Evolutionary conservation across 805 yeast genomes (phyloP), one percentile per base, ranked within the genome.

Genomic region (Ogataea sp.): DNA sequence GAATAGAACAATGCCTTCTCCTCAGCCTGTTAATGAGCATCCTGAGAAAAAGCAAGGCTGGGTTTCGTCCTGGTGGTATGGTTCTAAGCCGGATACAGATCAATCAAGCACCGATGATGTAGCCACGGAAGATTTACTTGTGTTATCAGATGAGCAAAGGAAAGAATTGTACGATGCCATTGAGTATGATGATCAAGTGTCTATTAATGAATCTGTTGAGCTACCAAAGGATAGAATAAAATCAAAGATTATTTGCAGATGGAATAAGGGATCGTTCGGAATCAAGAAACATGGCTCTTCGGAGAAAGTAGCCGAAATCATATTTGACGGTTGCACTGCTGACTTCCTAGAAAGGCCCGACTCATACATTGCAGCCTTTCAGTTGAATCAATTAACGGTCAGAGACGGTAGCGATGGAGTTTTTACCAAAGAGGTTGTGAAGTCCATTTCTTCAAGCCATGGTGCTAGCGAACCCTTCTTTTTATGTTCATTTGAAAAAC

Each of bases 151-250:
- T 13, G 95, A 88, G 48, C 96, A 93, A 53, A 71, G 85, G 45
- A 72, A 86, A 53, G 98, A 94, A 43, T 67, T 93, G 17, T 89
- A 87, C 53, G 95, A 86, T 43, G 95, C 97, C 0, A 89, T 93
- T 46, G 99, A 89, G 45, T 89, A 80, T 49, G 85, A 89, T 49
- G 96, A 89, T 44, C 60, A 68, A 17, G 67, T 72, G 36, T 65
- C 65, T 1, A 40, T 73, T 1, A 51, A 68, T 1, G 77, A 76
- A 23, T 64, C 80, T 1, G 61, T 78, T 6, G 80, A 83, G 42
- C 52, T 83, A 2, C 95, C 96, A 0, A 73, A 77, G 39, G 94
- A 87, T 42, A 64, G 85, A 27, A 74, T 83, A 4, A 74, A 74
- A n/a, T 52, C 82, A 39, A 83, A 82, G 44, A 52, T 90, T 3